These are phyloP conservation scores for Ascochyta rabiei DNA, from an alignment of 2,329 filamentous ascomycete species.

Conservation along the genomic window DNA sequence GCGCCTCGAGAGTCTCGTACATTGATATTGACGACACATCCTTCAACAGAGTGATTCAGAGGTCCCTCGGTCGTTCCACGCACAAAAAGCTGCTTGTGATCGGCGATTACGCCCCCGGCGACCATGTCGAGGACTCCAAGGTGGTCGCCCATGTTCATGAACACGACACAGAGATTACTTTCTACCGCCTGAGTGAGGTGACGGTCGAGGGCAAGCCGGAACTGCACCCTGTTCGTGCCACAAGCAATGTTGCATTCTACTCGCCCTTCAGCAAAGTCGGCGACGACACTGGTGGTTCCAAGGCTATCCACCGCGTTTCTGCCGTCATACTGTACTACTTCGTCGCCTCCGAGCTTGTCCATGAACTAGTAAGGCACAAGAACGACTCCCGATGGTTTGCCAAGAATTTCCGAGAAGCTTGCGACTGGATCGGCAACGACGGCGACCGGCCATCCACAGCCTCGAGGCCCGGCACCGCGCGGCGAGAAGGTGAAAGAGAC, in stretches of 20 bases:
- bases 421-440: conserved; percentile 34
- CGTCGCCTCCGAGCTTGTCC: conserved; percentile 32
- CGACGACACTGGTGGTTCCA: conserved; percentile 33
- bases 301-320: conserved; percentile 36
- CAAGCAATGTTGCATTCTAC: conserved; percentile 36
- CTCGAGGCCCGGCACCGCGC: conserved; percentile 24
- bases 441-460: conserved; percentile 30
- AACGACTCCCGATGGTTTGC: conserved; percentile 37
- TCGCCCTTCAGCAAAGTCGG: conserved; percentile 37
- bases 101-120: conserved; percentile 36
- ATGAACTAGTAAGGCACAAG: conserved; percentile 31
- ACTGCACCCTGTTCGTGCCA: conserved; percentile 33
- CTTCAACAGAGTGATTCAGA: conserved; percentile 33
- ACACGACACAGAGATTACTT: conserved; percentile 36
- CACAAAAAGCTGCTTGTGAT: conserved; percentile 39
- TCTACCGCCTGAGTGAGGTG: conserved; percentile 31
- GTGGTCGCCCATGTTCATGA: conserved; percentile 37
- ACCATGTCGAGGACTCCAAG: conserved; percentile 29
- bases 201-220: conserved; percentile 24
- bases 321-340: conserved; percentile 37
- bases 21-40: conserved; percentile 33
- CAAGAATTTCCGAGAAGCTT: conserved; percentile 37
- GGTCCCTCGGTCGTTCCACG: conserved; percentile 32
- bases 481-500: conserved; percentile 21
- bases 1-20: conserved; percentile 28